phyloP scores from a whole-genome alignment of 1,139 yeast genomes.

The Saccharomycopsis crataegensis region DNA sequence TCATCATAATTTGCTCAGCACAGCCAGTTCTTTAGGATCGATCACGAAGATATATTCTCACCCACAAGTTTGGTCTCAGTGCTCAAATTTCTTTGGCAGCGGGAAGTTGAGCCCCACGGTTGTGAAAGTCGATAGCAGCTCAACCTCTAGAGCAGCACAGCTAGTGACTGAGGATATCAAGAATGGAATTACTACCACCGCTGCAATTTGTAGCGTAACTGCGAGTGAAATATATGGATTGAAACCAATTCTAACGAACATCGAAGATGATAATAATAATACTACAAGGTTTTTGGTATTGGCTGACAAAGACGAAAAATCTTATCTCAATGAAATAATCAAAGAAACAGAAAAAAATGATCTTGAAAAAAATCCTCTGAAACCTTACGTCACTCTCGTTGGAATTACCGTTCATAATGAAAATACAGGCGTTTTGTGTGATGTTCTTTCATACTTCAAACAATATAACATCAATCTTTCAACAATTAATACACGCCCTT shows the following conservation, averaged over 20 bases:
- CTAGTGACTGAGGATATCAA: conserved; percentile 37
- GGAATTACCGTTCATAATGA: conserved; percentile 63
- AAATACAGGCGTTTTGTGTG: conserved; percentile 70
- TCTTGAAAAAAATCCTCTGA: conserved; percentile 1
- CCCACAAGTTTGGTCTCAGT: conserved; percentile 98
- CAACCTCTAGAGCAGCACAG: conserved; percentile 83
- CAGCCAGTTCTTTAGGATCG: conserved; percentile 36
- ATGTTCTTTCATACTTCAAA: conserved; percentile 55
- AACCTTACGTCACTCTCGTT: conserved; percentile 39
- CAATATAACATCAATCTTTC: conserved; percentile 55
- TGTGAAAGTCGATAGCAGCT: conserved; percentile 55
- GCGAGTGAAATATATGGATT: conserved; percentile 61
- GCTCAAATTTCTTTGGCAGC: conserved; percentile 43
- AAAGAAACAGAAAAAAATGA: conserved; percentile 5
- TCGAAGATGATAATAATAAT: conserved; percentile 68
- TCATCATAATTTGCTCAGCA: conserved; percentile 65
- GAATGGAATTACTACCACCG: conserved; percentile 29
- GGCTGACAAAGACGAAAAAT: conserved; percentile 22
- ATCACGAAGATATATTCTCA: conserved; percentile 70
- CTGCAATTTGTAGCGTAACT: conserved; percentile 54
- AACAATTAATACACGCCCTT: conserved; percentile 69
- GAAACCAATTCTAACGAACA: conserved; percentile 45
- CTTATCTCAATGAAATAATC: neutral
- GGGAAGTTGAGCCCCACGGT: conserved; percentile 30
- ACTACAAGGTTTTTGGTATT: conserved; percentile 80